A percentile compares a stretch with the other conserved stretches of the same genome.
Evolutionary conservation across 257 asterid genomes (phyloP).

Genomic region (Hygrophila difformis): DNA sequence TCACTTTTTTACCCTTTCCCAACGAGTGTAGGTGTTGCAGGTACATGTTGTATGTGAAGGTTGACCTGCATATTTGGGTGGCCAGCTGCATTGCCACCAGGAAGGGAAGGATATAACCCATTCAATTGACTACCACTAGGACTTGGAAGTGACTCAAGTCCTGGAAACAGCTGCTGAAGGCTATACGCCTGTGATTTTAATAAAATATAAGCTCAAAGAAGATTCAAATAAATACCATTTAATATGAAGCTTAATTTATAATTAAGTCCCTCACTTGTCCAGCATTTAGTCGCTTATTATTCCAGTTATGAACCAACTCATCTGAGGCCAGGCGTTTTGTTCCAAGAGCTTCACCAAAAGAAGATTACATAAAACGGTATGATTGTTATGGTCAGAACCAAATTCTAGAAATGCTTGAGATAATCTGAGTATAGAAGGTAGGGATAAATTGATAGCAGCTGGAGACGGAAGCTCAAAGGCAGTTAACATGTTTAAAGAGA

Average conservation of each 20-base stretch:
- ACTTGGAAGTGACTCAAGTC: conserved; percentile 30
- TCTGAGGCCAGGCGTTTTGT: conserved; percentile 86
- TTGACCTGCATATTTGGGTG: conserved; percentile 48
- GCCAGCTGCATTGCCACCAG: conserved; percentile 29
- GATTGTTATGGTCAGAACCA: conserved; percentile 11
- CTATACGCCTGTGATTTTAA: conserved; percentile 30
- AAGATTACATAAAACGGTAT: conserved; percentile 11
- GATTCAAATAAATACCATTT: background rate
- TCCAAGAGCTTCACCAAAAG: conserved; percentile 62
- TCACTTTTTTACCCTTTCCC: conserved; percentile 72
- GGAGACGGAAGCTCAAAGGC: background rate
- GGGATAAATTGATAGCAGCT: background rate
- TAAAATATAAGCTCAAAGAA: conserved; percentile 7
- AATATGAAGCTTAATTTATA: conserved; percentile 12
- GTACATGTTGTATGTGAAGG: conserved; percentile 37
- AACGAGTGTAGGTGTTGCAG: conserved; percentile 41
- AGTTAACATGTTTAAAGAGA: conserved; percentile 8
- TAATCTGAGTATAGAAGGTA: conserved; percentile 3
- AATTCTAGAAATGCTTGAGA: conserved; percentile 14
- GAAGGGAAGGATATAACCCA: conserved; percentile 30
- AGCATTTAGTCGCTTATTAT: conserved; percentile 77
- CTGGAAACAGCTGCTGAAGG: conserved; percentile 45
- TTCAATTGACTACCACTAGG: conserved; percentile 32
- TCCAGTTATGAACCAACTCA: conserved; percentile 69
- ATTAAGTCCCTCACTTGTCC: conserved; percentile 48